Percentiles rank a stretch among this genome's conserved stretches.
Evolutionary conservation across 73 alveolate genomes (phyloP).

Genomic region (Durusdinium trenchii): DNA sequence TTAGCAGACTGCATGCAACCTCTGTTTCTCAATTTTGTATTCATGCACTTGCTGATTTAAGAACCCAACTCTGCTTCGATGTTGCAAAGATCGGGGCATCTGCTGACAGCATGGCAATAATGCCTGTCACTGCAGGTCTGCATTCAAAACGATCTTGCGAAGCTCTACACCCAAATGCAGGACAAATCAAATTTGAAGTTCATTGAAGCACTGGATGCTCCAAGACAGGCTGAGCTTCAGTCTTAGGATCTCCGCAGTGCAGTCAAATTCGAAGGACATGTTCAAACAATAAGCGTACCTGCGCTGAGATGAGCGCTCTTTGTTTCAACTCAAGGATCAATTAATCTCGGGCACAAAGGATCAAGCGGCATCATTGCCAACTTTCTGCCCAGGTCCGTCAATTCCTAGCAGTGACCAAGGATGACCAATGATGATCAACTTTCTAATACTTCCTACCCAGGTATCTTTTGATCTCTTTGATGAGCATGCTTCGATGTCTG

Average conservation of each 20-base stretch:
- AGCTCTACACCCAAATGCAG: neutral
- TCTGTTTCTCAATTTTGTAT: neutral
- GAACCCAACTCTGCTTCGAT: slow-evolving; percentile 48
- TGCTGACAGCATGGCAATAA: slow-evolving; percentile 80
- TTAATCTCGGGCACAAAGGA: slow-evolving; percentile 23
- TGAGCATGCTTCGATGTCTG: too few relatives aligned
- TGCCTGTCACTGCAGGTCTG: slow-evolving; percentile 59
- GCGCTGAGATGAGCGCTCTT: neutral
- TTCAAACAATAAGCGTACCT: slow-evolving; percentile 94
- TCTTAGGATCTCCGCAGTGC: slow-evolving; percentile 77
- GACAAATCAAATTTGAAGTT: neutral
- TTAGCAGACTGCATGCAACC: neutral
- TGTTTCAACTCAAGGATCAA: neutral
- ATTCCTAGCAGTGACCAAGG: neutral
- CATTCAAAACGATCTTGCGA: too few relatives aligned
- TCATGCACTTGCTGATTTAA: neutral
- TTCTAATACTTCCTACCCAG: too few relatives aligned
- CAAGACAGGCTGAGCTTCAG: slow-evolving; percentile 33
- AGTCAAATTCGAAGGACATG: slow-evolving; percentile 79
- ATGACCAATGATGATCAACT: too few relatives aligned
- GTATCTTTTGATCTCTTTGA: too few relatives aligned
- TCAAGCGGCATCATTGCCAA: slow-evolving; percentile 67
- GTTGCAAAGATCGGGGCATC: slow-evolving; percentile 88
- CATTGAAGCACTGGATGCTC: neutral
- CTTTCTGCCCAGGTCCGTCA: slow-evolving; percentile 88